Evolutionary conservation across 2,329 filamentous ascomycete species (phyloP).

Genomic region (Claviceps sp.): DNA sequence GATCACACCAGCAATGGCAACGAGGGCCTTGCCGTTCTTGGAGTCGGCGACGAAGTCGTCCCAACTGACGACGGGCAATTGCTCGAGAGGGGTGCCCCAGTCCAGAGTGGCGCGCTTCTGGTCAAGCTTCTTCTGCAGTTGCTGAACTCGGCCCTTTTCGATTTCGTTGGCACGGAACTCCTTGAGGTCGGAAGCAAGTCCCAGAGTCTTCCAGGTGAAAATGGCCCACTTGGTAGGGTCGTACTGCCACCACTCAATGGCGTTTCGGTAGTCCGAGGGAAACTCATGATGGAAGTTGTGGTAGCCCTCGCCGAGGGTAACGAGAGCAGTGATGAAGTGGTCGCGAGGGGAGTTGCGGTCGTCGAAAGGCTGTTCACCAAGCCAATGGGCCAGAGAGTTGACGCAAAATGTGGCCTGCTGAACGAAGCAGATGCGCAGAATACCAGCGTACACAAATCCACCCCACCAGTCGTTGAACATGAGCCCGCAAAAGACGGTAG

Average conservation of each 20-base stretch:
- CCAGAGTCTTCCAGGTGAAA: slow-evolving; percentile 71
- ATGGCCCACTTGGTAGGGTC: slow-evolving; percentile 88
- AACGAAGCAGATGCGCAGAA: slow-evolving; percentile 78
- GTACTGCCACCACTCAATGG: slow-evolving; percentile 82
- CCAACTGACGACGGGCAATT: slow-evolving; percentile 76
- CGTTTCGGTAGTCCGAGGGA: slow-evolving; percentile 85
- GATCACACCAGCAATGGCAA: slow-evolving; percentile 71
- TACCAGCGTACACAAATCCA: slow-evolving; percentile 73
- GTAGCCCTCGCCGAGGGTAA: slow-evolving; percentile 79
- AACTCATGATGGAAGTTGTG: slow-evolving; percentile 97
- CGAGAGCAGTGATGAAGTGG: slow-evolving; percentile 72
- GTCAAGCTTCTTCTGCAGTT: slow-evolving; percentile 85
- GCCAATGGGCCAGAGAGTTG: slow-evolving; percentile 83
- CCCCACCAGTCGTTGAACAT: slow-evolving; percentile 72
- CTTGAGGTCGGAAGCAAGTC: slow-evolving; percentile 77
- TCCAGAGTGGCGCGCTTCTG: slow-evolving; percentile 71
- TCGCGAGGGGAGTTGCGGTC: slow-evolving; percentile 86
- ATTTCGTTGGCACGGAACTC: slow-evolving; percentile 87
- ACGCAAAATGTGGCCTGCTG: slow-evolving; percentile 90
- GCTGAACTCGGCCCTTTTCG: slow-evolving; percentile 80
- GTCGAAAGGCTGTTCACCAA: slow-evolving; percentile 84
- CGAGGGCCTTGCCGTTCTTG: slow-evolving; percentile 61
- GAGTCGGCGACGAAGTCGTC: slow-evolving; percentile 70
- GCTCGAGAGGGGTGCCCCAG: slow-evolving; percentile 76
- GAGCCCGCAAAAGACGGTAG: slow-evolving; percentile 61